phyloP scores from a whole-genome alignment of 2,329 filamentous ascomycete species.

The Aspergillus pseudonomiae region DNA sequence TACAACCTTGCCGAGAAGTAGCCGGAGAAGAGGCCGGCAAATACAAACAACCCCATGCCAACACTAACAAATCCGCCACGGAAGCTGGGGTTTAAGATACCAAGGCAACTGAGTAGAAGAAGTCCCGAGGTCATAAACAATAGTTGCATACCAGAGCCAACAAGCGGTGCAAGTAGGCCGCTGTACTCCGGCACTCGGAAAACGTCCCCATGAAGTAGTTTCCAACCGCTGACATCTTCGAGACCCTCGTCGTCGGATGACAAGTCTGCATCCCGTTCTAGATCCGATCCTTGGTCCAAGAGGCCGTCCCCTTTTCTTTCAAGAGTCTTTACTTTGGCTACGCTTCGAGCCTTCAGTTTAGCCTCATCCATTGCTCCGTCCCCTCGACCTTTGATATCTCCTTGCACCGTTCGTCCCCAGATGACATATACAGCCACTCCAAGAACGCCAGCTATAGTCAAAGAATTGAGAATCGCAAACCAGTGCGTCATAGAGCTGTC shows the following conservation, averaged over 20 bases:
- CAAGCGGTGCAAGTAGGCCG: slow-evolving; percentile 73
- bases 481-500: slow-evolving; percentile 82
- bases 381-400: slow-evolving; percentile 75
- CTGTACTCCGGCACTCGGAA: slow-evolving; percentile 75
- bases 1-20: slow-evolving; percentile 85
- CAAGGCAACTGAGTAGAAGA: slow-evolving; percentile 72
- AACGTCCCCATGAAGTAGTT: slow-evolving; percentile 83
- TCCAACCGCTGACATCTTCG: slow-evolving; percentile 86
- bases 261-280: slow-evolving; percentile 57
- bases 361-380: slow-evolving; percentile 69
- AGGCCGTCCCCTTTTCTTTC: slow-evolving; percentile 61
- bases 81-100: slow-evolving; percentile 82
- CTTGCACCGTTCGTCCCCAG: slow-evolving; percentile 73
- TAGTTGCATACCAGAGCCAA: slow-evolving; percentile 85
- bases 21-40: slow-evolving; percentile 81
- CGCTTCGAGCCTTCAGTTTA: slow-evolving; percentile 54
- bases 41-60: slow-evolving; percentile 78
- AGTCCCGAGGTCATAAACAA: slow-evolving; percentile 79
- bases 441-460: slow-evolving; percentile 79
- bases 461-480: slow-evolving; percentile 84
- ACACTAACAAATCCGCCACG: slow-evolving; percentile 88
- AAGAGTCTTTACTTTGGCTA: slow-evolving; percentile 42
- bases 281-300: slow-evolving; percentile 61
- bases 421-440: slow-evolving; percentile 82
- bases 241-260: slow-evolving; percentile 71